Base-by-base conservation (phyloP, 2,329 filamentous ascomycete species). In the Bimuria novae-zelandiae region DNA sequence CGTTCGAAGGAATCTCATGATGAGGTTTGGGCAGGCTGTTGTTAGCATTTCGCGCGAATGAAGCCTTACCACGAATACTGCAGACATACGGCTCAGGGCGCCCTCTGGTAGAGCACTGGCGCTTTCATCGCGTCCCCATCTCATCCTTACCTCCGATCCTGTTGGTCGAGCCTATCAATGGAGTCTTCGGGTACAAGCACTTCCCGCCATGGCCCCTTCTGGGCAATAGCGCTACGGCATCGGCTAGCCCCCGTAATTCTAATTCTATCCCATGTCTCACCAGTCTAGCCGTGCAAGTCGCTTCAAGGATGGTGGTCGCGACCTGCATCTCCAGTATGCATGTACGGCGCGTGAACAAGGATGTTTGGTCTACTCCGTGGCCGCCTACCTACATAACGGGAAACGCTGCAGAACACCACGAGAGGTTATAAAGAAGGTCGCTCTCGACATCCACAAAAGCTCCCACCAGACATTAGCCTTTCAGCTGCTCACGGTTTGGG, bases 21-120 rank as follows among this genome's bases (percentile, higher is more conserved):
- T 14, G 27, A 27, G 10, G 17, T 21, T 27, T 35, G 22, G 21
- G 16, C 30, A 30, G 19, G 22, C 32, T 44, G 43, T 36, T 35
- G 37, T 37, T 52, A 53, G 21, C 42, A 30, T 16, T 30, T 40
- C 51, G 61, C 56, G 55, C 70, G 60, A 67, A 71, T 70, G 33
- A 61, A 67, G 63, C 53, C 60, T 64, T 58, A 65, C 61, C 65
- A 67, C 68, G 59, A 64, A 53, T 44, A 52, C 60, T 57, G 60
- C 59, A 56, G 49, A 54, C 48, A 64, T 70, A 68, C 69, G 69
- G 69, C 66, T 72, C 67, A 62, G 55, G 45, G 32, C 49, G 30
- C 33, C 23, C 29, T 42, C 47, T 49, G 43, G 51, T 50, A 45
- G 42, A 53, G 47, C 43, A 52, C 56, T 59, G 54, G 55, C 57